These are phyloP conservation scores for Aspergillus novofumigatus DNA, from an alignment of 2,329 filamentous ascomycete species.

Conservation along the genomic window DNA sequence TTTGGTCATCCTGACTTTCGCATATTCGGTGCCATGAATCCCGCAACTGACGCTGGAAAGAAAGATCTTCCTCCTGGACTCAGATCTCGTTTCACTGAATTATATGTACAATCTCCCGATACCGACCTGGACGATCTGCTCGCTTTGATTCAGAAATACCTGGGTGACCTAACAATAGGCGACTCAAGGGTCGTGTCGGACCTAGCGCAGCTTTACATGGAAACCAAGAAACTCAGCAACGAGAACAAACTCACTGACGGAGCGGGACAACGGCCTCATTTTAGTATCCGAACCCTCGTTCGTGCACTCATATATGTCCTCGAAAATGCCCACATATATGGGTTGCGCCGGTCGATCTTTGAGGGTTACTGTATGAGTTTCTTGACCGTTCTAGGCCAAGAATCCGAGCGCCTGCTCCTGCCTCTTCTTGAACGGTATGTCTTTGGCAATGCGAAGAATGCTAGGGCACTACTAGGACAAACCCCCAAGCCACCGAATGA, in stretches of 20 bases:
- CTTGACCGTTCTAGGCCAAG: conserved; percentile 76
- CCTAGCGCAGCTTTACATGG: conserved; percentile 81
- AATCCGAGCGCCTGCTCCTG: conserved; percentile 73
- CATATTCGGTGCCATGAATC: conserved; percentile 98
- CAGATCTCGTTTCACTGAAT: conserved; percentile 87
- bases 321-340: conserved; percentile 78
- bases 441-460: conserved; percentile 64
- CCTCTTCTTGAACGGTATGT: conserved; percentile 79
- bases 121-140: conserved; percentile 79
- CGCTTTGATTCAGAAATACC: conserved; percentile 81
- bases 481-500: conserved; percentile 73
- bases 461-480: conserved; percentile 70
- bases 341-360: conserved; percentile 77
- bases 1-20: conserved; percentile 88
- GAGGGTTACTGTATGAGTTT: conserved; percentile 99
- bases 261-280: conserved; percentile 92
- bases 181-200: conserved; percentile 73
- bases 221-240: conserved; percentile 75
- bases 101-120: conserved; percentile 91
- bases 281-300: conserved; percentile 90
- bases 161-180: conserved; percentile 66
- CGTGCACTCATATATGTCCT: conserved; percentile 83
- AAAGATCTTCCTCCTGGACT: conserved; percentile 86
- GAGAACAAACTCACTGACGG: conserved; percentile 88
- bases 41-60: conserved; percentile 95